These are phyloP conservation scores for Lumnitzera littorea DNA, from an alignment of 345 rosid species.

Conservation along the genomic window DNA sequence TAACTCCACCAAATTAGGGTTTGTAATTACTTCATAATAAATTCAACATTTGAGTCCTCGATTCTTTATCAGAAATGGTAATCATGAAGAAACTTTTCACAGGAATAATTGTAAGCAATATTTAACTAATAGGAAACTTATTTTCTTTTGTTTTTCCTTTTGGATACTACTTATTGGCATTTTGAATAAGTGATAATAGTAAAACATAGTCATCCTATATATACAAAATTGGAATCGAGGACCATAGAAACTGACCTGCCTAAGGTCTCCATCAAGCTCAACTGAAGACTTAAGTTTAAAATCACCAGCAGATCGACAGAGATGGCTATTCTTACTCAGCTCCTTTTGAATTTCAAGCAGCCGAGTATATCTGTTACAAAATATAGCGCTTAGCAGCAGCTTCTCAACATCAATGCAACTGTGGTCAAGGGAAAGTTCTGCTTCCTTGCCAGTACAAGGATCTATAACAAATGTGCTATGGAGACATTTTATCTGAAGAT, in stretches of 20 bases:
- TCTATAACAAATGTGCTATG: constrained; percentile 83
- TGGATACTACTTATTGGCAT: no score
- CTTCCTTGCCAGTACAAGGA: constrained; percentile 77
- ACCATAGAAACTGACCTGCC: constrained; percentile 30
- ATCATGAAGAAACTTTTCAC: no score
- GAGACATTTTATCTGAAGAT: constrained; percentile 65
- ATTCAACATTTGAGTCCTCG: no score
- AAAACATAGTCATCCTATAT: not conserved
- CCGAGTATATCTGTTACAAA: constrained; percentile 82
- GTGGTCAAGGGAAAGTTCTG: constrained; percentile 67
- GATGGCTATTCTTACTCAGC: constrained; percentile 56
- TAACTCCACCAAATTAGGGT: no score
- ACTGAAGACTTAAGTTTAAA: constrained; percentile 49
- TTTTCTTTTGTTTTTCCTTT: no score
- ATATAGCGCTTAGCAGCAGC: constrained; percentile 80
- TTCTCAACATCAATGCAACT: constrained; percentile 90
- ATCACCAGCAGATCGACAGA: constrained; percentile 60
- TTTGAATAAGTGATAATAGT: no score
- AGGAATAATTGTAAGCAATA: no score
- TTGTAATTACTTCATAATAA: no score
- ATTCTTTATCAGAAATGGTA: no score
- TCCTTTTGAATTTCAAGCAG: constrained; percentile 93
- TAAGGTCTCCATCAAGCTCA: constrained; percentile 40
- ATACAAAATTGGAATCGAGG: not conserved
- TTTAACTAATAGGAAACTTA: no score